phyloP scores from a whole-genome alignment of 2,329 filamentous ascomycete genomes.

The Fusarium sp. region DNA sequence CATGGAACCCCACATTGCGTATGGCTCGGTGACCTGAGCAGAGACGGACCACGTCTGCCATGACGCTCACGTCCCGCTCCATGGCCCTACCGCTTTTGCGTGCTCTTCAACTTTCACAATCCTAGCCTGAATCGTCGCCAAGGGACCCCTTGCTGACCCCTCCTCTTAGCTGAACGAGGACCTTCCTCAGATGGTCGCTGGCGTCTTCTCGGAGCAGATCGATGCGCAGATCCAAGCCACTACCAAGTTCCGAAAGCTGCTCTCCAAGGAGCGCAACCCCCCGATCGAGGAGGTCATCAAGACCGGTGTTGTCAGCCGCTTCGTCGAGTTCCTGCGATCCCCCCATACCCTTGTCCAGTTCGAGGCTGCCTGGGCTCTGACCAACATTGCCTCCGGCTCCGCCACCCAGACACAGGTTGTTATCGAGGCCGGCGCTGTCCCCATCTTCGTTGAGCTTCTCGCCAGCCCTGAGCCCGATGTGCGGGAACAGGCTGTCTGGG shows the following conservation, averaged over 20 bases:
- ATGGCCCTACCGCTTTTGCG: slow-evolving; percentile 11
- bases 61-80: slow-evolving; percentile 19
- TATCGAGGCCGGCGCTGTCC: slow-evolving; percentile 96
- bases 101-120: slow-evolving; percentile 6
- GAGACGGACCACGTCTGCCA: slow-evolving; percentile 6
- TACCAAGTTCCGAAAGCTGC: slow-evolving; percentile 97
- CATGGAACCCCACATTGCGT: slow-evolving; percentile 50
- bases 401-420: slow-evolving; percentile 98
- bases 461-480: slow-evolving; percentile 98
- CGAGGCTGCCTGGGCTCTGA: slow-evolving; percentile 98
- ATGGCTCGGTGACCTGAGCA: slow-evolving; percentile 30
- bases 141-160: slow-evolving; percentile 32
- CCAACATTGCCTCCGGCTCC: slow-evolving; percentile 98
- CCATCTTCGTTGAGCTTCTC: slow-evolving; percentile 97
- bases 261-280: slow-evolving; percentile 98
- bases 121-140: slow-evolving; percentile 1
- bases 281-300: slow-evolving; percentile 99
- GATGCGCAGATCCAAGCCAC: slow-evolving; percentile 97
- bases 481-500: slow-evolving; percentile 98
- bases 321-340: slow-evolving; percentile 97
- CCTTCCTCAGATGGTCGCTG: slow-evolving; percentile 96
- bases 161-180: slow-evolving; percentile 87
- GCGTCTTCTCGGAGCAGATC: slow-evolving; percentile 99
- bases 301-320: slow-evolving; percentile 96
- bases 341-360: slow-evolving; percentile 99